Evolutionary conservation across 176 grass and related monocot genomes (phyloP).

Genomic region (Rhynchospora tenuis): DNA sequence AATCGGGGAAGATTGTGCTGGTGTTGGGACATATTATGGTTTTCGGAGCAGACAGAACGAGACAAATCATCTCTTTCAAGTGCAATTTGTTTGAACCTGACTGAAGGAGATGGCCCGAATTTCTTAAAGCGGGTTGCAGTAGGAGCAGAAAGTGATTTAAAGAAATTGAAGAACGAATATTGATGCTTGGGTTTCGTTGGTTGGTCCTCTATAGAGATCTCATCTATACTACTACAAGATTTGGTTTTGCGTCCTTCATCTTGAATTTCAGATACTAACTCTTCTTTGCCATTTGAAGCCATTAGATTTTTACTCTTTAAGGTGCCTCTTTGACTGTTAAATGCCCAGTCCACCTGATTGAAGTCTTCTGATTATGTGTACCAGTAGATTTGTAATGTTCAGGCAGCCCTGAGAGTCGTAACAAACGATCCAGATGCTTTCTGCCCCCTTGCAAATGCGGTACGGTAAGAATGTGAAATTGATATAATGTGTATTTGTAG

Average conservation of each 20-base stretch:
- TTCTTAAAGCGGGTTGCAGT: slow-evolving; percentile 41
- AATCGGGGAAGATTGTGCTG: slow-evolving; percentile 26
- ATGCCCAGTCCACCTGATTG: no score
- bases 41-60: slow-evolving; percentile 57
- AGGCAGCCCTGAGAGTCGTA: no score
- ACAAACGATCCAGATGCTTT: no score
- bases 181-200: slow-evolving; percentile 18
- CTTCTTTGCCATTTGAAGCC: slow-evolving; percentile 48
- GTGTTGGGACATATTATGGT: slow-evolving; percentile 32
- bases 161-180: slow-evolving; percentile 35
- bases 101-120: slow-evolving; percentile 53
- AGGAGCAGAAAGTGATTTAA: slow-evolving; percentile 26
- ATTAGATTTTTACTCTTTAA: slow-evolving; percentile 23
- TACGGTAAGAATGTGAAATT: not conserved
- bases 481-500: not conserved
- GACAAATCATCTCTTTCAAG: slow-evolving; percentile 70
- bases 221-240: slow-evolving; percentile 11
- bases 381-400: no score
- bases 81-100: slow-evolving; percentile 66
- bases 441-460: no score
- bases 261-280: slow-evolving; percentile 45
- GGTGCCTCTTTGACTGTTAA: no score
- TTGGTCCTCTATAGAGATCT: slow-evolving; percentile 33
- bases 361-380: no score
- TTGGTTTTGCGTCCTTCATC: slow-evolving; percentile 25